These are phyloP conservation scores for Coemansia sp. DNA, from an alignment of 192 early-diverging fungal genomes.

Conservation along the genomic window DNA sequence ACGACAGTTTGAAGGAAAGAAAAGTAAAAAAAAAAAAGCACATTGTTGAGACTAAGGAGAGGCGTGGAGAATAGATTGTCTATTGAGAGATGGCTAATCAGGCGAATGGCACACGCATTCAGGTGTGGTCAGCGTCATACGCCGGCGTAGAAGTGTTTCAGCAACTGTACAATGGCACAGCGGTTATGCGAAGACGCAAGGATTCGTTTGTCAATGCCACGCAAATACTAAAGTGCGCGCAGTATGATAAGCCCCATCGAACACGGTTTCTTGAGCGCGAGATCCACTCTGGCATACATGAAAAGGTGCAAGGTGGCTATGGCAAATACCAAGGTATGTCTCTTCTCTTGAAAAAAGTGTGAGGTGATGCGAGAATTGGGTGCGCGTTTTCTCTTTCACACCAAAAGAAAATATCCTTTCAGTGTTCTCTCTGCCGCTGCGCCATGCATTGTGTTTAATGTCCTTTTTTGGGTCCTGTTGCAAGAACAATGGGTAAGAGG, in stretches of 20 bases:
- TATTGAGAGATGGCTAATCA: neutral
- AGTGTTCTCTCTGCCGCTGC: neutral
- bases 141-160: conserved; percentile 78
- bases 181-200: conserved; percentile 76
- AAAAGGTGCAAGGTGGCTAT: conserved; percentile 95
- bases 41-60: neutral
- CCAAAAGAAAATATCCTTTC: neutral
- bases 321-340: conserved; percentile 86
- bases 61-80: neutral
- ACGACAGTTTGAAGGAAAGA: neutral
- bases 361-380: neutral
- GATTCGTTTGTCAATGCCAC: conserved; percentile 89
- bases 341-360: neutral
- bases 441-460: neutral
- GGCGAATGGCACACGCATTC: conserved; percentile 12
- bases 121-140: conserved; percentile 57
- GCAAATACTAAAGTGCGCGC: conserved; percentile 89
- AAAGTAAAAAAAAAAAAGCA: neutral
- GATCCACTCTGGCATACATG: conserved; percentile 75
- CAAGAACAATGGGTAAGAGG: neutral
- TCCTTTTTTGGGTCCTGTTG: neutral
- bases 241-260: conserved; percentile 78
- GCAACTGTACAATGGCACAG: conserved; percentile 66
- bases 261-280: conserved; percentile 89
- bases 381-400: neutral